Base-by-base conservation (phyloP, 2,329 filamentous ascomycete genomes). In the Fonsecaea erecta region DNA sequence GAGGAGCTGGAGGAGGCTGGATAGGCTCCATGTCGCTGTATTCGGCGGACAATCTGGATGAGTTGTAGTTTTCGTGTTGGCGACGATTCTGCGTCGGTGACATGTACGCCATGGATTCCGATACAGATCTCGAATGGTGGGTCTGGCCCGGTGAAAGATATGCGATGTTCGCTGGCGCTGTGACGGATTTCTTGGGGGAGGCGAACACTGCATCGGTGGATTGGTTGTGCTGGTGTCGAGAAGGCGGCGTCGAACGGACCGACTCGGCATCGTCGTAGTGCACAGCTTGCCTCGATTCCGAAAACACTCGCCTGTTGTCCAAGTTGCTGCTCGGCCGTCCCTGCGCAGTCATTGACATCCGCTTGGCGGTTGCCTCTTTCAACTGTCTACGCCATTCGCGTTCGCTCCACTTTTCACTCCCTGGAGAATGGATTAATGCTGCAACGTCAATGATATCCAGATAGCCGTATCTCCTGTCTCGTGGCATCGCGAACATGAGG, bases 401-500 rank as follows among this genome's bases (percentile, higher is more conserved):
- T 78, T 98, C 95, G 52, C 83, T 88, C 93, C 93, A 97, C 26
- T 78, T 82, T 21, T 85, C 80, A 76, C 90, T 96, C 21, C 90
- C 91, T 2, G 92, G 85, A 2, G 89, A 89, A 68, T 90, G 84
- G 67, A 99, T 93, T 48, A 98, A 80, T 60, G 85, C 85, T 3
- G 89, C 88, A 16, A 98, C 91, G 74, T 99, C 95, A 62, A 93
- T 79, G 37, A 93, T 88, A 73, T 98, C 95, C 28, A 99, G 80
- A 73, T 98, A 98, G 0, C 94, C 93, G 73, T 96, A 96, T 69
- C 91, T 86, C 60, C 89, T 88, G 71, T 95, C 88, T 72, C 91
- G 92, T 0, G 95, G 94, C 89, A 99, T 96, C 5, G 93, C 95
- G 77, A 98, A 99, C 95, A 99, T 99, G 70, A 99, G 83, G 63